Conservation (phyloP, 2,329 filamentous ascomycete genomes). For the Colletotrichum cereale region DNA sequence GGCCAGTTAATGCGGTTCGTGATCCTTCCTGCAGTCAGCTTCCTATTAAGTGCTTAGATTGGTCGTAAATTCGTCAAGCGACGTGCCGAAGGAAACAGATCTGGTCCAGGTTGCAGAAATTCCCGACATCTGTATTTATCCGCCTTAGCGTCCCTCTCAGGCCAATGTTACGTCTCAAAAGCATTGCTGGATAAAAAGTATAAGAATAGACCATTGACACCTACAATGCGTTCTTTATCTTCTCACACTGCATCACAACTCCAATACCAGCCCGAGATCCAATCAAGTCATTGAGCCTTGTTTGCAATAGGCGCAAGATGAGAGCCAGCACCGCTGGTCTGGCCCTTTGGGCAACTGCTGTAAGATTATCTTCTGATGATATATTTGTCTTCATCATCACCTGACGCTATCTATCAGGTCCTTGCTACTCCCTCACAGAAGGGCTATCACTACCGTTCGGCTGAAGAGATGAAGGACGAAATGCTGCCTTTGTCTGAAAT, state of each 20-base stretch:
- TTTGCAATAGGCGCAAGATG: constrained; percentile 7
- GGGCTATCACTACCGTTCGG: constrained; percentile 7
- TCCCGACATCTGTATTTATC: too few relatives aligned
- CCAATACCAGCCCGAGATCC: neutral
- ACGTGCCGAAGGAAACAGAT: neutral
- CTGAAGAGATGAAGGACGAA: constrained; percentile 4
- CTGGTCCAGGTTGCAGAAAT: neutral
- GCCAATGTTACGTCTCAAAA: neutral
- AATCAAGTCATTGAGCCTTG: neutral
- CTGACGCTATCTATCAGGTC: neutral
- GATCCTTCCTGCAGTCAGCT: neutral
- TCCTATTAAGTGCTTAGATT: neutral
- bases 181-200: neutral
- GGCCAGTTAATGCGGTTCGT: neutral
- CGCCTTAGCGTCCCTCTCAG: too few relatives aligned
- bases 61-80: neutral
- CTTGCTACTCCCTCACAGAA: constrained; percentile 3
- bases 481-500: constrained; percentile 9
- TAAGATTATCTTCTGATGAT: neutral
- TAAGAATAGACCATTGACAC: neutral
- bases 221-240: too few relatives aligned
- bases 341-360: constrained; percentile 15
- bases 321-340: neutral
- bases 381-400: neutral
- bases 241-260: neutral